phyloP scores from a whole-genome alignment of 306 rosid genomes.

The Aeschynomene evenia region DNA sequence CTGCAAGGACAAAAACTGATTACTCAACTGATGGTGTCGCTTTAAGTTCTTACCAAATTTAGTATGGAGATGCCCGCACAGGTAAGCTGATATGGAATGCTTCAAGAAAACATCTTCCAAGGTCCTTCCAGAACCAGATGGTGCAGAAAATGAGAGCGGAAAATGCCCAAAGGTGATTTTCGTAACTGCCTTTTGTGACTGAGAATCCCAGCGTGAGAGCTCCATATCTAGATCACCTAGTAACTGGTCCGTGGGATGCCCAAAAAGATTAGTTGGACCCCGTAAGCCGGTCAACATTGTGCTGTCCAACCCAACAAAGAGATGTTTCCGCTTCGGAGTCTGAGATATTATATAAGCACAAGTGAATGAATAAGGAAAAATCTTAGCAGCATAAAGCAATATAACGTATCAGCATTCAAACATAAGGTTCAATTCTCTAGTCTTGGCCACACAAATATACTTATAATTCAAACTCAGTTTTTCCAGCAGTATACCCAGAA shows the following conservation, averaged over 20 bases:
- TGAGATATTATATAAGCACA: conserved; percentile 38
- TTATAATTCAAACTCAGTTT: conserved; percentile 3
- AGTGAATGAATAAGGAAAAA: conserved; percentile 32
- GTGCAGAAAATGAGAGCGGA: conserved; percentile 81
- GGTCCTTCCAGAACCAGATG: conserved; percentile 70
- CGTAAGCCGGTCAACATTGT: conserved; percentile 74
- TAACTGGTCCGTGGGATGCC: conserved; percentile 85
- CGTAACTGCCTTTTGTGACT: conserved; percentile 54
- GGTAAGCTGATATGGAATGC: conserved; percentile 81
- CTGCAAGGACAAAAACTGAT: conserved; percentile 40
- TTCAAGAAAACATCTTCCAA: conserved; percentile 73
- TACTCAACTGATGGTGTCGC: conserved; percentile 66
- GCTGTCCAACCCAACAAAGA: conserved; percentile 88
- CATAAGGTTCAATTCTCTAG: not conserved
- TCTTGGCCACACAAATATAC: not conserved
- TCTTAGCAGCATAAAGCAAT: conserved; percentile 19
- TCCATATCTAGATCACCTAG: conserved; percentile 68
- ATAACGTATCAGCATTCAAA: conserved; percentile 8
- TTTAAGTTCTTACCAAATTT: conserved; percentile 81
- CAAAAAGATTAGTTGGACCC: conserved; percentile 92
- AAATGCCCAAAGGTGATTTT: conserved; percentile 93
- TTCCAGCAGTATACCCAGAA: conserved; percentile 9
- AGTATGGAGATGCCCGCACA: conserved; percentile 94
- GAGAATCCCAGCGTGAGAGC: conserved; percentile 83
- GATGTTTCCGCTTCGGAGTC: conserved; percentile 65